Evolutionary conservation across 805 yeast genomes (phyloP).

Genomic region (Tetrapisispora taiwanensis): DNA sequence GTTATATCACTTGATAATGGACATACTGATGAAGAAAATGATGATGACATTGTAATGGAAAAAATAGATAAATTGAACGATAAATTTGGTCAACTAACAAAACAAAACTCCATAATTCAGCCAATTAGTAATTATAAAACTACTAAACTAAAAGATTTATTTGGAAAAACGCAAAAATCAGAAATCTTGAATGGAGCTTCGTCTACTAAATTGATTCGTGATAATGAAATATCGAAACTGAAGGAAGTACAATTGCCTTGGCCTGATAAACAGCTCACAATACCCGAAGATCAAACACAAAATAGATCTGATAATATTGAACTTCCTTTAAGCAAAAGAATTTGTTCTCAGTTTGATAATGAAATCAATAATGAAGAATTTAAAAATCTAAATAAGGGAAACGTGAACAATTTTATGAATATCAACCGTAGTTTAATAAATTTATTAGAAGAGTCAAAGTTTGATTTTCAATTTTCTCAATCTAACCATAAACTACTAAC

Average conservation of each 20-base stretch:
- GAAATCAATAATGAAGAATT: conserved; percentile 1
- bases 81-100: conserved; percentile 3
- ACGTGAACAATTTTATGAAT: neutral
- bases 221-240: conserved; percentile 12
- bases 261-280: conserved; percentile 9
- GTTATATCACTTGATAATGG: conserved; percentile 7
- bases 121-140: conserved; percentile 14
- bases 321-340: too few relatives aligned
- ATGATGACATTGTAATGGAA: neutral
- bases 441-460: neutral
- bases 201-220: conserved; percentile 1
- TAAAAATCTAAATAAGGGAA: neutral
- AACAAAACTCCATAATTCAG: conserved; percentile 6
- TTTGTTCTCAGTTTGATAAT: neutral
- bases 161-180: conserved; percentile 9
- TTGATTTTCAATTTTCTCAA: neutral
- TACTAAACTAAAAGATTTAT: conserved; percentile 18
- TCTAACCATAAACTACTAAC: conserved; percentile 21
- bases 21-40: conserved; percentile 6
- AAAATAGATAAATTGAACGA: conserved; percentile 3
- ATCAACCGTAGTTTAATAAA: neutral
- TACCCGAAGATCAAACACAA: too few relatives aligned
- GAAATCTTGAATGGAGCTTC: neutral
- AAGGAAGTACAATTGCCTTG: conserved; percentile 13
- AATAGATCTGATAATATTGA: too few relatives aligned